Base-by-base conservation (phyloP, 2,329 filamentous ascomycete genomes). In the Didymella glomerata region DNA sequence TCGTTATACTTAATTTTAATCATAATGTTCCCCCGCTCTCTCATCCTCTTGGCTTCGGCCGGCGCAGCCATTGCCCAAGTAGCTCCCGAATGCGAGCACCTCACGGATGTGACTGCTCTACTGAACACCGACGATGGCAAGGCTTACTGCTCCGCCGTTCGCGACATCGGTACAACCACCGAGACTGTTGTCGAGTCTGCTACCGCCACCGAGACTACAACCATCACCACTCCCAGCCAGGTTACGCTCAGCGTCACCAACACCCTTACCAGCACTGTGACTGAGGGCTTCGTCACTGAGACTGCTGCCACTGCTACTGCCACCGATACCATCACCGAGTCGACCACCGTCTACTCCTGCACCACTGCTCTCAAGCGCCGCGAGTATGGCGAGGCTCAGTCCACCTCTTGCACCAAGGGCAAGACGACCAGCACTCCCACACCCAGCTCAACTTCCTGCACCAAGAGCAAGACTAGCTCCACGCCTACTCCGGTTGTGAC, bases 381-480 rank as follows among this genome's bases (percentile, higher is more conserved):
- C 50, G 57, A 38, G 20, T 45, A 51, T 25, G 51, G 38, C 2
- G 46, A 48, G 20, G 57, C 51, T 14, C 46, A 48, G 8, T 54
- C 47, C 7, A 54, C 57, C 11, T 60, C 57, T 8, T 60, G 57
- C 57, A 60, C 57, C 27, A 60, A 60, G 57, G 50, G 51, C 47
- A 60, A 55, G 51, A 60, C 51, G 5, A 47, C 49, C 7, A 46
- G 28, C 27, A 54, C 56, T 7, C 56, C 56, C 16, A 50, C 46
- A 11, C 56, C 57, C 18, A 44, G 34, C 10, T 60, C 57, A 3
- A 58, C 55, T 2, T 32, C 55, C 6, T 58, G 55, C 38, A 58
- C 49, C 16, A 44, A 57, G 44, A 42, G 48, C 42, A 57, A 57
- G 55, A 38, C 30, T 24, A 48, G 24, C 13, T 16, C 44, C 2